Evolutionary conservation across 225 moss, liverwort and hornwort species (phyloP).

Genomic region (Neckera pumila): DNA sequence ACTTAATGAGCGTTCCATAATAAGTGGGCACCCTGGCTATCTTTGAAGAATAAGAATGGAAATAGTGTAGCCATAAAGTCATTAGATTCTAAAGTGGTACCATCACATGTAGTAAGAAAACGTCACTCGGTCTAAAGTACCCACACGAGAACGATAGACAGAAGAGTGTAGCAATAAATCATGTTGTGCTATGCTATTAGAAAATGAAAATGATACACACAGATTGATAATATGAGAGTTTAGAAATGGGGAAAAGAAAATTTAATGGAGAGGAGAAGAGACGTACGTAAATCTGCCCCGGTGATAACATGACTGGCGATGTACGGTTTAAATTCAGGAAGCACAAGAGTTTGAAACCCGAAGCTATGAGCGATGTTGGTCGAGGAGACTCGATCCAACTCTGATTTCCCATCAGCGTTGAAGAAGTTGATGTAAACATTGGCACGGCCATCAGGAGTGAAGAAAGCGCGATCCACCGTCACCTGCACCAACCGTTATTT

Average conservation of each 20-base stretch:
- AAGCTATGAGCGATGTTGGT: neutral
- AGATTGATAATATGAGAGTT: neutral
- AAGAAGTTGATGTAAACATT: slow-evolving; percentile 10
- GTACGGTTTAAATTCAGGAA: slow-evolving; percentile 13
- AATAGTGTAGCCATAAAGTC: neutral
- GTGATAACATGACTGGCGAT: neutral
- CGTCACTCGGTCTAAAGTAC: neutral
- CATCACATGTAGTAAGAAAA: neutral
- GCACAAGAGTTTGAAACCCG: neutral
- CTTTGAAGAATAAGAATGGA: neutral
- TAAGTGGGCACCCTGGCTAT: neutral
- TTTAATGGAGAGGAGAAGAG: neutral
- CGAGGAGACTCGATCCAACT: neutral
- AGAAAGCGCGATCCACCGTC: neutral
- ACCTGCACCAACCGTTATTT: neutral
- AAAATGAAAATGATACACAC: neutral
- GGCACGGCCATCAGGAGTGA: slow-evolving; percentile 9
- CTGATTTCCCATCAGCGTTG: neutral
- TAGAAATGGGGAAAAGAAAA: neutral
- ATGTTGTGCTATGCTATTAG: neutral
- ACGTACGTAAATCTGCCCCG: neutral
- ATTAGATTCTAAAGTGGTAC: too few species aligned
- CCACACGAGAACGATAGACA: too few species aligned
- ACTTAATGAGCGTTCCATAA: neutral
- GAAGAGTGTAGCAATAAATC: neutral